A percentile compares a stretch with the other conserved stretches of the same genome.
Evolutionary conservation across 495 filamentous ascomycete genomes (phyloP).

Genomic region (Rhizodiscina lignyota): DNA sequence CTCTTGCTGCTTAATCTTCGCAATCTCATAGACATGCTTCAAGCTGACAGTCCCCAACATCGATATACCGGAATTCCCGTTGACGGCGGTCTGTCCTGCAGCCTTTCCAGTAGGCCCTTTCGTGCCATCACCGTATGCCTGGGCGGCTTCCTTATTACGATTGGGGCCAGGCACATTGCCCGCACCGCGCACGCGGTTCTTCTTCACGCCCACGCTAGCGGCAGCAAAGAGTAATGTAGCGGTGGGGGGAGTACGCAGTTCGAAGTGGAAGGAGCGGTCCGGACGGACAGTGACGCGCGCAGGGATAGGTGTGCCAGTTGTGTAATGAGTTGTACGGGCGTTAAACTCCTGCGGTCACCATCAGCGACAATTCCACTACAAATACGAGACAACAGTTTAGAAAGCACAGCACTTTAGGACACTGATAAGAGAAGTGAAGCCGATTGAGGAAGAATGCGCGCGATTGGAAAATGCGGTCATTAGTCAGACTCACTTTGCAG

Average conservation of each 20-base stretch:
- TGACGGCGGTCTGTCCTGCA: conserved; percentile 5
- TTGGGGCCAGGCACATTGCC: conserved; percentile 26
- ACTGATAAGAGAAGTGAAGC: no score
- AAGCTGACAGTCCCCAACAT: conserved; percentile 66
- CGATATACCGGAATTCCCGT: conserved; percentile 55
- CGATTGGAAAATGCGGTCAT: no score
- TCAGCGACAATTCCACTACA: not conserved
- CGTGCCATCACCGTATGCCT: no score
- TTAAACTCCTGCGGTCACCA: conserved; percentile 75
- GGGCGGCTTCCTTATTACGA: conserved; percentile 13
- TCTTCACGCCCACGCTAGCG: conserved; percentile 52
- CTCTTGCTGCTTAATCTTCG: conserved; percentile 82
- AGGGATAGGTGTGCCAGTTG: conserved; percentile 70
- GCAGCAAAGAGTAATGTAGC: conserved; percentile 76
- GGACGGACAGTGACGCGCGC: conserved; percentile 80
- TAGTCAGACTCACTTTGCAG: conserved; percentile 92
- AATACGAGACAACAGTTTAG: no score
- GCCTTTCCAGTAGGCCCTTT: conserved; percentile 11
- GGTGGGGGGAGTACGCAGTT: conserved; percentile 81
- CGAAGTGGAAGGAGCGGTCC: conserved; percentile 86
- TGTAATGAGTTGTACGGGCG: conserved; percentile 76
- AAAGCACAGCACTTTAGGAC: no score
- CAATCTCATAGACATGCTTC: conserved; percentile 97
- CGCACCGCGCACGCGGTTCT: conserved; percentile 63
- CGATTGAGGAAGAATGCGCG: no score